Base-by-base conservation (phyloP, 495 filamentous ascomycete genomes). In the Parmelia sp. region DNA sequence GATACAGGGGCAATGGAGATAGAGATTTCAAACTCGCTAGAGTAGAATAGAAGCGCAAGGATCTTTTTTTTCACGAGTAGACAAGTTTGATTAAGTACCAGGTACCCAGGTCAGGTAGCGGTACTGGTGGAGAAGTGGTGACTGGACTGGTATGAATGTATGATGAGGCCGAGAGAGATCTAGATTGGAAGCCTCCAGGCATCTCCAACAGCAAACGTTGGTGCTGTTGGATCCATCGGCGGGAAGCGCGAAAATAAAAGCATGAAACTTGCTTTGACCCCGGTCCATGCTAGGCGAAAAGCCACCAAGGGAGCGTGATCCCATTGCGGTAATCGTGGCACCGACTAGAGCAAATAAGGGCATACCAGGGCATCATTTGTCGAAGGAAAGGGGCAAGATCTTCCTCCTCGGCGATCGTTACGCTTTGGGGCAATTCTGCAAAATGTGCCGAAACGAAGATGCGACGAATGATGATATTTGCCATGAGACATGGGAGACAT, bases 1-100 rank as follows among this genome's bases (percentile, higher is more conserved):
- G 69, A 57, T 77, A 74, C 75, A 68, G 83, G 85, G 17, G 79
- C 76, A 62, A 72, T 89, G 63, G 77, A 81, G 71, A 73, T 90
- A 71, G 78, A 81, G 65, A 75, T 82, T 62, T 71, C 70, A 61
- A 76, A 80, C 71, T 76, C 77, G 4, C 76, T 76, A 11, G 25
- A 40, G 27, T 59, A 29, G 25, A 40, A 40, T 59, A 29, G 56
- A 55, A 42, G 42, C 56, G 62, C 57, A 45, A 40, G 53, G 62
- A 51, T 59, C 44, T 12, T 49, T 12, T 29, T 62, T 11, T 56
- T 40, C 19, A 14, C 31, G 10, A 33, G 35, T 10, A 40, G 44
- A n/a, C n/a, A n/a, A n/a, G 45, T 25, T 35, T 29, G 44, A 23
- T 21, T 37, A 21, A 29, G 42, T 55, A 57, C 44, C 23, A n/a